Evolutionary conservation across 2,329 filamentous ascomycete genomes (phyloP).

Genomic region (Trichoderma guizhouense): DNA sequence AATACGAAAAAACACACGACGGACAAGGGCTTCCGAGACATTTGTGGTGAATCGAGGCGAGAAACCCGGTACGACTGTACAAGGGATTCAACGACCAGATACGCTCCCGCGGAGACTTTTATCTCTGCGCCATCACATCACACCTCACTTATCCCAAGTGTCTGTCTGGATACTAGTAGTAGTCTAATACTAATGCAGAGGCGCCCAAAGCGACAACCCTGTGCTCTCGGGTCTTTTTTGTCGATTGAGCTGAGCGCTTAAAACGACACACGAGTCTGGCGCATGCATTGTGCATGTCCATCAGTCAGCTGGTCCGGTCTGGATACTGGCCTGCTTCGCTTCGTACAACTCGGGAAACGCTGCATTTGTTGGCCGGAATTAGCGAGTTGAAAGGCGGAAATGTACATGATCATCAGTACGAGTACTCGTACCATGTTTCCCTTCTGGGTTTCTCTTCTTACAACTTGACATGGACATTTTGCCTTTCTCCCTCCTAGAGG

Average conservation of each 20-base stretch:
- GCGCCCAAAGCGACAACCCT: not conserved
- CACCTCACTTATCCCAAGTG: not conserved
- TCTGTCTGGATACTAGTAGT: no score
- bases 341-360: not conserved
- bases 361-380: not conserved
- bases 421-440: no score
- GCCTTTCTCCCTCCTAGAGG: not conserved
- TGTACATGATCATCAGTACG: no score
- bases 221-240: not conserved
- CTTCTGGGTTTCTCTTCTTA: not conserved
- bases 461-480: not conserved
- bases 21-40: not conserved
- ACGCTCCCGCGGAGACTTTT: slow-evolving; percentile 5
- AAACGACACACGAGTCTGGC: not conserved
- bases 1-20: not conserved
- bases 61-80: not conserved
- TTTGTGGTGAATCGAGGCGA: not conserved
- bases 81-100: not conserved
- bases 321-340: not conserved
- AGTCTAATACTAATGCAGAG: not conserved
- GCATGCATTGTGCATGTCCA: not conserved
- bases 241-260: not conserved
- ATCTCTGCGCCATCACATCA: not conserved
- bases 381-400: not conserved
- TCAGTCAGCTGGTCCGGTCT: not conserved